Percentiles rank a stretch among this genome's conserved stretches.
Conservation (phyloP, 805 yeast genomes). For the Metschnikowia lunata region DNA sequence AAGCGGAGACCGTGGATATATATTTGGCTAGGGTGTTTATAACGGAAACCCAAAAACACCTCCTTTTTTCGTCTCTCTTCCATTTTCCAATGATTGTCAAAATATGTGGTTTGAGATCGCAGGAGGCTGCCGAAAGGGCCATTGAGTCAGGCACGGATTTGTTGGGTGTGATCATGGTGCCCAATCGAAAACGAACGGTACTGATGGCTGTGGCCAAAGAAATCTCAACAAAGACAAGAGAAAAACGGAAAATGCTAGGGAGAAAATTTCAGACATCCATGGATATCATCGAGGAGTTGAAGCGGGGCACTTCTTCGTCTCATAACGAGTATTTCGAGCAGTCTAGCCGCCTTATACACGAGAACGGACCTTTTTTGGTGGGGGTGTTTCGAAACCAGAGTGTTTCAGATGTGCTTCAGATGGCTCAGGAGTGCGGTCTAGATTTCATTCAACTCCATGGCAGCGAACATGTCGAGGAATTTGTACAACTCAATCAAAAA, state of each 20-base stretch:
- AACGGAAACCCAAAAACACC: conserved; percentile 6
- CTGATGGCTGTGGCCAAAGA: conserved; percentile 24
- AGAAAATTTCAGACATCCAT: conserved; percentile 18
- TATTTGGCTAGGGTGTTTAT: no score
- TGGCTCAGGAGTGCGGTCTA: conserved; percentile 43
- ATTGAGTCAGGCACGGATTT: conserved; percentile 68
- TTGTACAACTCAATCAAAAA: conserved; percentile 39
- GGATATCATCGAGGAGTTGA: conserved; percentile 16
- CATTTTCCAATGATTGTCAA: conserved; percentile 47
- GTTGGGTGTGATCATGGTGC: conserved; percentile 85
- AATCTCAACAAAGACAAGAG: conserved; percentile 26
- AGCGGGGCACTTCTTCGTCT: conserved; percentile 9
- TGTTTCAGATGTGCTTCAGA: conserved; percentile 50
- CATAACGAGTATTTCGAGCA: conserved; percentile 30
- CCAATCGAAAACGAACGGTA: conserved; percentile 71
- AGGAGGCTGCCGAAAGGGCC: conserved; percentile 68
- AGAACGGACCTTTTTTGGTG: conserved; percentile 64
- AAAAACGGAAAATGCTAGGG: conserved; percentile 16
- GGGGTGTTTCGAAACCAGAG: conserved; percentile 90
- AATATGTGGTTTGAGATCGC: conserved; percentile 75
- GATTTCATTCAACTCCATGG: conserved; percentile 93
- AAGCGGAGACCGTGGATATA: no score
- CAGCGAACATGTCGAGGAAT: conserved; percentile 46
- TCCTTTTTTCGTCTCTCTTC: conserved; percentile 3
- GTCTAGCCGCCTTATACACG: conserved; percentile 21